phyloP scores from a whole-genome alignment of 345 rosid genomes.

The Hypericum perforatum region DNA sequence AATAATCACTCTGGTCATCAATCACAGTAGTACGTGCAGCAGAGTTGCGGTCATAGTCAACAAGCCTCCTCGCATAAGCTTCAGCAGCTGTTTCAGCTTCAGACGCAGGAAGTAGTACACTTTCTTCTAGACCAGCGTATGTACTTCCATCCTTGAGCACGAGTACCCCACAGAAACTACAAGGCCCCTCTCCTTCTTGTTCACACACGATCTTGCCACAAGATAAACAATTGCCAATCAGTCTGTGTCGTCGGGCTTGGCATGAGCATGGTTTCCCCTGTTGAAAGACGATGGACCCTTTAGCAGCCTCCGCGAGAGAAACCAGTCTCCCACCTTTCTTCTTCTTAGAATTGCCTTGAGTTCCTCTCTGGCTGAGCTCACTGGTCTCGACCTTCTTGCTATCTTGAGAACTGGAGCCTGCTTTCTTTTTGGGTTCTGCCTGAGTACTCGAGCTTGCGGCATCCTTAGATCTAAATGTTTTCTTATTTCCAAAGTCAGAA shows the following conservation, averaged over 20 bases:
- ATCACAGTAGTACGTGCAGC: slow-evolving; percentile 91
- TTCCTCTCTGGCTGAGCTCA: slow-evolving; percentile 7
- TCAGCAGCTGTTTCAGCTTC: slow-evolving; percentile 82
- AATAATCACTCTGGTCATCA: slow-evolving; percentile 97
- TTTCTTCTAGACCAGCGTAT: slow-evolving; percentile 71
- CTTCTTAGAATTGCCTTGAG: slow-evolving; percentile 51
- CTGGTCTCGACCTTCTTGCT: slow-evolving; percentile 8
- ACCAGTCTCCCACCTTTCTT: slow-evolving; percentile 79
- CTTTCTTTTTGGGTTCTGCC: slow-evolving; percentile 23
- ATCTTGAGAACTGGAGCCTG: neutral
- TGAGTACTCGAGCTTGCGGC: slow-evolving; percentile 13
- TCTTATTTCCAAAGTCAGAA: slow-evolving; percentile 37
- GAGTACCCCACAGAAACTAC: slow-evolving; percentile 77
- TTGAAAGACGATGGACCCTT: slow-evolving; percentile 87
- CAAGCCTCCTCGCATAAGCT: slow-evolving; percentile 85
- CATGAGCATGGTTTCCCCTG: slow-evolving; percentile 88
- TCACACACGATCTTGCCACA: slow-evolving; percentile 97
- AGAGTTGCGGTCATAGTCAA: slow-evolving; percentile 80
- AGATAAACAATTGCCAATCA: slow-evolving; percentile 89
- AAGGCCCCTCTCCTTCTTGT: slow-evolving; percentile 97
- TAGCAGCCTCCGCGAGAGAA: slow-evolving; percentile 89
- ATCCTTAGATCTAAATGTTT: slow-evolving; percentile 41
- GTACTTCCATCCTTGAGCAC: slow-evolving; percentile 80
- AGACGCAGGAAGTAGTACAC: slow-evolving; percentile 47
- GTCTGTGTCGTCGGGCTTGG: slow-evolving; percentile 74